These are phyloP conservation scores for Boletus pseudo-olivaceus DNA, from an alignment of 768 basidiomycete genomes.

Conservation along the genomic window DNA sequence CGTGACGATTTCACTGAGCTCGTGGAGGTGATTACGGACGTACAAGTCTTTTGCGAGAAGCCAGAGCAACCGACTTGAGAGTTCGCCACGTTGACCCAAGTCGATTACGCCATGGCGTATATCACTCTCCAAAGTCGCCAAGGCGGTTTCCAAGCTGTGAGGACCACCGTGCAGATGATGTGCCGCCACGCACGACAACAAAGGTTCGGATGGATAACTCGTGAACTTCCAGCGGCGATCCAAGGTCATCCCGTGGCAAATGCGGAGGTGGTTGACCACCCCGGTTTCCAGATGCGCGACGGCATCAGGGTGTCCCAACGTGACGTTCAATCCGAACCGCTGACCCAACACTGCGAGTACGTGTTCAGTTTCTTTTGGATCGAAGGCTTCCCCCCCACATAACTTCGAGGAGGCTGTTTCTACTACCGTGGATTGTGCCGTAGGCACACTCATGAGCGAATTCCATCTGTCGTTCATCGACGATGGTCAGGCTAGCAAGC, in stretches of 20 bases:
- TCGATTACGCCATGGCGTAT: not conserved
- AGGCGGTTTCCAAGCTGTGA: not conserved
- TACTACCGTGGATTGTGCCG: not conserved
- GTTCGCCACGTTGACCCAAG: not conserved
- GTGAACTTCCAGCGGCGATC: constrained; percentile 6
- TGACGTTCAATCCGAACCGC: not conserved
- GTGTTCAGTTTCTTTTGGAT: not conserved
- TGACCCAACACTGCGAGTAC: not conserved
- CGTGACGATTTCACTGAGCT: not conserved
- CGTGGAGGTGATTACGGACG: not conserved
- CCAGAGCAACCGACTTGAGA: constrained; percentile 2
- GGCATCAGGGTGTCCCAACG: not conserved
- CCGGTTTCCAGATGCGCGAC: not conserved
- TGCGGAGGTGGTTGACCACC: constrained; percentile 9
- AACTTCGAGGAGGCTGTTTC: not conserved
- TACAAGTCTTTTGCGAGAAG: constrained; percentile 1
- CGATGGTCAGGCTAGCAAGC: not conserved
- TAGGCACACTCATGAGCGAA: not conserved
- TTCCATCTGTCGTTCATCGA: not conserved
- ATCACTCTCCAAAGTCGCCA: not conserved
- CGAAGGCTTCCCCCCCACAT: not conserved
- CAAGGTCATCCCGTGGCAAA: constrained; percentile 1
- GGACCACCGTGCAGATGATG: not conserved
- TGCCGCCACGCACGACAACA: constrained; percentile 4
- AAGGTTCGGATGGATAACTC: constrained; percentile 6